Evolutionary conservation across 345 rosid species (phyloP).

Genomic region (Populus nigra): DNA sequence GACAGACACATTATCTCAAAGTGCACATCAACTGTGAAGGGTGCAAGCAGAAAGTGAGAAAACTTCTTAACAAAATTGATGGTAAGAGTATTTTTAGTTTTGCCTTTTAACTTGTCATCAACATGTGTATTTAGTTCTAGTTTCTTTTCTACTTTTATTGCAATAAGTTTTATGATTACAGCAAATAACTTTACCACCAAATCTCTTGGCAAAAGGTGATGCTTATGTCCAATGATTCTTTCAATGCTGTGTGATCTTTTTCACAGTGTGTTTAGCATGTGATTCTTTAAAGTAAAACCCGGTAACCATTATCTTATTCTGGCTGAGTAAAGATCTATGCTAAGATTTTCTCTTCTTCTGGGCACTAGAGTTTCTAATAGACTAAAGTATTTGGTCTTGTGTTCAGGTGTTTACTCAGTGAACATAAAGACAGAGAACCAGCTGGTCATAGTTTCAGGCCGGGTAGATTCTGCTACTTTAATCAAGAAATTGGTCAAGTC

Average conservation of each 20-base stretch:
- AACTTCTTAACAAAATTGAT: conserved; percentile 61
- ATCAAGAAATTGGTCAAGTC: conserved; percentile 48
- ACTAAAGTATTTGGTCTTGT: conserved; percentile 1
- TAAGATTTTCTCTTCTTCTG: neutral
- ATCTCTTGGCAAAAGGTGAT: too few relatives aligned
- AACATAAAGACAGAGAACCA: conserved; percentile 50
- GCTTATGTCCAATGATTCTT: too few relatives aligned
- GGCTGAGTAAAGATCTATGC: neutral
- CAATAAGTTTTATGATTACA: neutral
- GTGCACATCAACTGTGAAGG: conserved; percentile 76
- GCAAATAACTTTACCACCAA: too few relatives aligned
- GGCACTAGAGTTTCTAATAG: too few relatives aligned
- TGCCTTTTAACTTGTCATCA: neutral
- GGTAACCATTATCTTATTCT: too few relatives aligned
- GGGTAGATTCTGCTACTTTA: conserved; percentile 44
- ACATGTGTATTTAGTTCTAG: neutral
- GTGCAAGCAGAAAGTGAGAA: conserved; percentile 65
- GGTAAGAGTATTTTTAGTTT: conserved; percentile 29
- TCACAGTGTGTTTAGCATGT: too few relatives aligned
- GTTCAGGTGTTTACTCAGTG: conserved; percentile 60
- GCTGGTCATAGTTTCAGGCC: conserved; percentile 55
- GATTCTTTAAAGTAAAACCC: too few relatives aligned
- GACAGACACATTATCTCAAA: conserved; percentile 58
- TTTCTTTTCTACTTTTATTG: neutral
- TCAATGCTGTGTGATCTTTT: too few relatives aligned